These are phyloP conservation scores for Zasmidium citrigriseum DNA, from an alignment of 2,329 filamentous ascomycete genomes.

Conservation along the genomic window DNA sequence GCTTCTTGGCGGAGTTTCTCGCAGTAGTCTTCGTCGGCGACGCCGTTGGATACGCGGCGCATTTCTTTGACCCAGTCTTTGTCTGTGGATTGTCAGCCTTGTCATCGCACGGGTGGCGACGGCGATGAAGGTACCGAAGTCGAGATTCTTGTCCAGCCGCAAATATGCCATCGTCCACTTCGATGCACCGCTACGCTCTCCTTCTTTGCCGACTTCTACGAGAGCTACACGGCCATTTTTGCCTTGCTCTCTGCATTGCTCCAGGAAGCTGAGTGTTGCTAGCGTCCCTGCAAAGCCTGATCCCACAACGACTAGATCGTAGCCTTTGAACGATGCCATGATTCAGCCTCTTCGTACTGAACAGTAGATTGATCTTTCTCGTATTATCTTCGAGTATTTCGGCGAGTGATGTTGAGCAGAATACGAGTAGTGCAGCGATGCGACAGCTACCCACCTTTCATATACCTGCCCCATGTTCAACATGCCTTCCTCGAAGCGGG, in stretches of 20 bases:
- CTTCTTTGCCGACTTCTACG: constrained; percentile 42
- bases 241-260: constrained; percentile 38
- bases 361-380: no score
- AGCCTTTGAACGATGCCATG: constrained; percentile 34
- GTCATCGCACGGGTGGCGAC: neutral
- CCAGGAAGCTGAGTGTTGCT: constrained; percentile 44
- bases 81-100: constrained; percentile 21
- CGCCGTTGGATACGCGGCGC: constrained; percentile 39
- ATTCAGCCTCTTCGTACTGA: neutral
- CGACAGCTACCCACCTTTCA: neutral
- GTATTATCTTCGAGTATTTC: neutral
- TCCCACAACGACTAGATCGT: constrained; percentile 44
- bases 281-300: constrained; percentile 45
- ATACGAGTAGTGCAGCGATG: no score
- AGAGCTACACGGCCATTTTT: constrained; percentile 42
- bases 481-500: constrained; percentile 2
- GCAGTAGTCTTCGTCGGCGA: constrained; percentile 44
- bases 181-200: constrained; percentile 43
- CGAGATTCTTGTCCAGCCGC: constrained; percentile 40
- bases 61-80: constrained; percentile 39
- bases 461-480: constrained; percentile 1
- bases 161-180: constrained; percentile 47
- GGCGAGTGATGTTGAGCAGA: neutral
- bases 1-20: constrained; percentile 41
- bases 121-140: constrained; percentile 28